Evolutionary conservation across 148 eudicot genomes (phyloP), one percentile per base, ranked within the genome.

Genomic region (Hydrangea macrophylla): DNA sequence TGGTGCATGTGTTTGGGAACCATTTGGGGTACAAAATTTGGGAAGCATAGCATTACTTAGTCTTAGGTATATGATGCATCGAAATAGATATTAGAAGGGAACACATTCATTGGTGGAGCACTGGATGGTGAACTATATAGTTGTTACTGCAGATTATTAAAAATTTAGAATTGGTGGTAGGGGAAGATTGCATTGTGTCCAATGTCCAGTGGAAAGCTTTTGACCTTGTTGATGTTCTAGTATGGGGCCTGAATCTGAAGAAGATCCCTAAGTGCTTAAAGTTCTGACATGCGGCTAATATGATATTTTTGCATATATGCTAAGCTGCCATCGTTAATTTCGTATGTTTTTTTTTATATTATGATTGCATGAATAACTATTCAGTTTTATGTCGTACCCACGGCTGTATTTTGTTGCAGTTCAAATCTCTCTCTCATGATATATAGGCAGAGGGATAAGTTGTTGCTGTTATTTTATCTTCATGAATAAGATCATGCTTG

Each of bases 181-280:
- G 28, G 31, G 27, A n/a, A 50, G 57, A 30, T n/a, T 48, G 68
- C 68, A 28, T 45, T 30, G 15, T 18, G 40, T 40, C 24, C n/a
- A 25, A 48, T 31, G 17, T 30, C 31, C 5, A 12, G 11, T 6
- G 40, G 33, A 12, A 31, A n/a, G 32, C 27, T 50, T 30, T 64
- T 65, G 31, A 65, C 26, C 22, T 59, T 23, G 20, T 37, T n/a
- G 24, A 36, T 26, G 26, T 26, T 37, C 45, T 81, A 27, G 32
- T 69, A 56, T 78, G 70, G 64, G 32, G 18, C 10, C 15, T 30
- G 27, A 10, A 18, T 64, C 18, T 48, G 20, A 28, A 48, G 40
- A 50, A 8, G 23, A 2, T 0, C 24, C 24, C 32, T 13, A 9
- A 54, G 33, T 30, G 36, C 28, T 55, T 3, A 37, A 7, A 55